Conservation (phyloP, 148 eudicot species). For the Dysphania ambrosioides region DNA sequence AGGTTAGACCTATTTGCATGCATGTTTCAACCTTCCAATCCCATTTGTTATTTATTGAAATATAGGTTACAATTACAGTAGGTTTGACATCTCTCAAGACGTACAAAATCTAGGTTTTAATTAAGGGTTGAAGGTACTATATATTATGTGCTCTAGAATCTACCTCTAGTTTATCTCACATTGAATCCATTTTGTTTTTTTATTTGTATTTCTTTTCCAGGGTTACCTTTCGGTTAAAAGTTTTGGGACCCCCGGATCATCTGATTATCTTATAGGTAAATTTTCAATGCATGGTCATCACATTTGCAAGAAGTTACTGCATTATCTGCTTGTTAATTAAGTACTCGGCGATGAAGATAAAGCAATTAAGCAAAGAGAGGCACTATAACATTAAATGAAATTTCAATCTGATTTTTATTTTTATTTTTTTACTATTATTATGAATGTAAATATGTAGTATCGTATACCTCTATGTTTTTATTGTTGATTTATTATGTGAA, state of each 20-base stretch:
- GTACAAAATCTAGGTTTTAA: background rate
- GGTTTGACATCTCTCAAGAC: background rate
- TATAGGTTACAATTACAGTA: no score
- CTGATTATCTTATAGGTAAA: background rate
- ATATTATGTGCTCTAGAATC: no score
- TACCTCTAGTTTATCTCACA: background rate
- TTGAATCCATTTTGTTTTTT: background rate
- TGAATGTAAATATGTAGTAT: no score
- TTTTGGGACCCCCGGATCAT: background rate
- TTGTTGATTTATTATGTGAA: background rate
- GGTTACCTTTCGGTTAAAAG: background rate
- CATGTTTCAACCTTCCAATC: background rate
- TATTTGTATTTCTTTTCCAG: background rate
- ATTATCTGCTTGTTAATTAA: conserved; percentile 2
- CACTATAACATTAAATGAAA: background rate
- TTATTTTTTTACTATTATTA: background rate
- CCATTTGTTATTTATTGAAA: background rate
- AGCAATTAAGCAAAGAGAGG: background rate
- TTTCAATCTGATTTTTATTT: background rate
- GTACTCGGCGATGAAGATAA: background rate
- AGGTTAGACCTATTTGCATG: conserved; percentile 5
- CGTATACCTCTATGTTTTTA: background rate
- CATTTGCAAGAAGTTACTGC: background rate
- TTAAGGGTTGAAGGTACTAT: background rate
- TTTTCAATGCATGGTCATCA: background rate